A percentile compares a stretch with the other conserved stretches of the same genome.
These are phyloP conservation scores for Westerdykella sp. DNA, from an alignment of 2,329 filamentous ascomycete species.

Conservation along the genomic window DNA sequence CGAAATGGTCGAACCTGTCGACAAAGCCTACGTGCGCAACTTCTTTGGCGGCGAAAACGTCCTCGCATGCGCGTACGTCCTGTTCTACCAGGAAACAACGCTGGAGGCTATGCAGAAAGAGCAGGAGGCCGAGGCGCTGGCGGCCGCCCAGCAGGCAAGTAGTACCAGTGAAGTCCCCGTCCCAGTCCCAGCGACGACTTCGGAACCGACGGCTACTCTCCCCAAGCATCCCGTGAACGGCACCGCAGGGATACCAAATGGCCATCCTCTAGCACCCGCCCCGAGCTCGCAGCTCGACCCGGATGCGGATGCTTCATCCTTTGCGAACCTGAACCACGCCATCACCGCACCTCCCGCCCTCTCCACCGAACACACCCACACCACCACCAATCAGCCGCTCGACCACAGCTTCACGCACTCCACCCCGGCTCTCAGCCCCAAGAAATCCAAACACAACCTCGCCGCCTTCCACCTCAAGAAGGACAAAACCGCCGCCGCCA, in stretches of 20 bases:
- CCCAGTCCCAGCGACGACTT: constrained; percentile 44
- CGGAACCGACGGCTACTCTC: constrained; percentile 3
- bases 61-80: constrained; percentile 88
- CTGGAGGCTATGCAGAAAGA: constrained; percentile 65
- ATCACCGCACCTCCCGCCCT: constrained; percentile 52
- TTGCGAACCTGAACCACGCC: constrained; percentile 59
- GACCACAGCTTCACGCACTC: constrained; percentile 27
- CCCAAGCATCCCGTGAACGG: constrained; percentile 44
- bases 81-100: constrained; percentile 94
- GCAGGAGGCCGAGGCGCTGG: constrained; percentile 69
- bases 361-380: constrained; percentile 21
- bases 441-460: constrained; percentile 11
- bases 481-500: constrained; percentile 65
- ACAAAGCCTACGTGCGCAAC: constrained; percentile 91
- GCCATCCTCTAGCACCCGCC: constrained; percentile 30
- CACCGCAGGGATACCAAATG: constrained; percentile 30
- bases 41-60: constrained; percentile 88
- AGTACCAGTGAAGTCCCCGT: constrained; percentile 50
- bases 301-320: constrained; percentile 36
- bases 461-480: constrained; percentile 28
- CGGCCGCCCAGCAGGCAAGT: constrained; percentile 29
- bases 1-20: constrained; percentile 96
- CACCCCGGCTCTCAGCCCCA: constrained; percentile 23
- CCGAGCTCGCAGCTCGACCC: constrained; percentile 39
- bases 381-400: constrained; percentile 9